Conservation (phyloP, 805 yeast genomes). For the Huiozyma sinensis region DNA sequence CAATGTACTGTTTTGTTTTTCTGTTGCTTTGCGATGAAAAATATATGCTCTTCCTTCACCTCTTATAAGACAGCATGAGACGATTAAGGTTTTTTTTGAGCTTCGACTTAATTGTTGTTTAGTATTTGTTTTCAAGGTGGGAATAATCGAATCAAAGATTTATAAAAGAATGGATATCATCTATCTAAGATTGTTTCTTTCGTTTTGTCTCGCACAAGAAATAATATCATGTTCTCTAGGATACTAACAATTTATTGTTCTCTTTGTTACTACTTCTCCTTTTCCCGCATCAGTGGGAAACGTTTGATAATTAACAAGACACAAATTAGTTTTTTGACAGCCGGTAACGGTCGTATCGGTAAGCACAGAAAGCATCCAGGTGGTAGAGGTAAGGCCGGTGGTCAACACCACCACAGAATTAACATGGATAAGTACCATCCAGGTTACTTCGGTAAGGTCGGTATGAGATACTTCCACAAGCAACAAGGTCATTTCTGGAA, state of each 20-base stretch:
- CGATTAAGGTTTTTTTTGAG: too few relatives aligned
- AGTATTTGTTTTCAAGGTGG: too few relatives aligned
- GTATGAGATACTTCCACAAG: conserved; percentile 99
- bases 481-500: conserved; percentile 92
- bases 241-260: not conserved
- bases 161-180: not conserved
- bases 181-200: not conserved
- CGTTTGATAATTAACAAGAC: not conserved
- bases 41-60: too few relatives aligned
- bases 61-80: too few relatives aligned
- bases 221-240: not conserved
- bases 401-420: conserved; percentile 99
- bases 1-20: too few relatives aligned
- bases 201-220: not conserved
- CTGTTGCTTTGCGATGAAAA: too few relatives aligned
- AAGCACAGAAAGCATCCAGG: conserved; percentile 99
- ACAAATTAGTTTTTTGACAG: conserved; percentile 32
- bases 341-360: conserved; percentile 99
- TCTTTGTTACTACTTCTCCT: not conserved
- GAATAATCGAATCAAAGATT: not conserved
- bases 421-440: conserved; percentile 99
- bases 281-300: not conserved
- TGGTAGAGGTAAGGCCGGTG: conserved; percentile 99
- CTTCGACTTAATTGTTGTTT: too few relatives aligned
- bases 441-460: conserved; percentile 99